A percentile compares a stretch with the other conserved stretches of the same genome.
Conservation (phyloP, 257 asterid genomes). For the Solanum tarijense region DNA sequence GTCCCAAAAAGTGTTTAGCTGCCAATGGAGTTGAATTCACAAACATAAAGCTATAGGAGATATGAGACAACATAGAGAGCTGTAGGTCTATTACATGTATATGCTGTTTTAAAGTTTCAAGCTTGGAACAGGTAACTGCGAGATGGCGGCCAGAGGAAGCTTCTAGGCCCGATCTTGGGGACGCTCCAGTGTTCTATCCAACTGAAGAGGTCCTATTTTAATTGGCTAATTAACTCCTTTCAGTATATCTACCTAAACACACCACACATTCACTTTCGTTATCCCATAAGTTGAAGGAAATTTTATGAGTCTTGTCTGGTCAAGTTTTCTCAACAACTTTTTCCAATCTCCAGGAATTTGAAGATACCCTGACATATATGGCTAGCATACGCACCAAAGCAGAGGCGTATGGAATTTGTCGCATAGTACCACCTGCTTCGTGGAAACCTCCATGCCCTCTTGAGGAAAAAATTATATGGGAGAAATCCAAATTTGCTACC, state of each 20-base stretch:
- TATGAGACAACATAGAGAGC: not conserved
- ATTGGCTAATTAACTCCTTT: not conserved
- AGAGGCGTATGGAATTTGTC: conserved; percentile 85
- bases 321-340: conserved; percentile 8
- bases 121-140: conserved; percentile 62
- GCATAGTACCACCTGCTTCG: conserved; percentile 92
- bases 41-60: not conserved
- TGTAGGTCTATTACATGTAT: conserved; percentile 2
- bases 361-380: conserved; percentile 72
- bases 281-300: not conserved
- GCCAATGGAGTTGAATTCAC: not conserved
- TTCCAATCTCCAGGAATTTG: conserved; percentile 56
- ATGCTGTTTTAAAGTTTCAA: conserved; percentile 7
- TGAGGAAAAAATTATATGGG: conserved; percentile 60
- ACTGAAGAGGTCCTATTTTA: conserved; percentile 67
- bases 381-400: conserved; percentile 81
- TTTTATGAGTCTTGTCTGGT: not conserved
- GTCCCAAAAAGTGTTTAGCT: not conserved
- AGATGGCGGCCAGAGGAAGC: conserved; percentile 85
- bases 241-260: not conserved
- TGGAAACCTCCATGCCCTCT: conserved; percentile 95
- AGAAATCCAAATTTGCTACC: conserved; percentile 56
- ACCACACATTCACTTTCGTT: not conserved
- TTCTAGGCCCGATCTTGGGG: conserved; percentile 60
- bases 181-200: conserved; percentile 92